Conservation (phyloP, 2,329 filamentous ascomycete genomes). For the Amesomyces nigricolor region DNA sequence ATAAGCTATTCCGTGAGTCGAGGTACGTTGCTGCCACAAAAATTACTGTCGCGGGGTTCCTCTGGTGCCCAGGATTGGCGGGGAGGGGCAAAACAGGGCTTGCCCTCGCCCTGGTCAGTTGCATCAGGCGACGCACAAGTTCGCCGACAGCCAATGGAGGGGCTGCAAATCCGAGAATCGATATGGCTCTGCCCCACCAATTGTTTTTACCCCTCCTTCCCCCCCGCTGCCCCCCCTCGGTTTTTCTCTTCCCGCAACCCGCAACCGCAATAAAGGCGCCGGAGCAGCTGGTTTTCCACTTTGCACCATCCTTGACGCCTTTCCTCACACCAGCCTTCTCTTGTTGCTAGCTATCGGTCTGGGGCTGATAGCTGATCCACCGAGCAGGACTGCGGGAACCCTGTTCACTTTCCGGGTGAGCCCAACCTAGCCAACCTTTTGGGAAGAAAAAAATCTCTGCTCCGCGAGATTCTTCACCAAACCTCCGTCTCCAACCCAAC, state of each 20-base stretch:
- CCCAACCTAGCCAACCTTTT: slow-evolving; percentile 14
- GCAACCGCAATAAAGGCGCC: slow-evolving; percentile 19
- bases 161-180: slow-evolving; percentile 14
- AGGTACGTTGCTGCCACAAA: slow-evolving; percentile 1
- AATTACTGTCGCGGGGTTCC: slow-evolving; percentile 14
- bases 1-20: neutral
- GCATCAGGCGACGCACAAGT: slow-evolving; percentile 26
- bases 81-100: slow-evolving; percentile 29
- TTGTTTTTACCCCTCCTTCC: slow-evolving; percentile 25
- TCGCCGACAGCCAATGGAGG: slow-evolving; percentile 20
- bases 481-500: slow-evolving; percentile 18
- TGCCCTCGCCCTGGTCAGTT: slow-evolving; percentile 25
- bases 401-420: slow-evolving; percentile 19
- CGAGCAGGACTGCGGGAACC: slow-evolving; percentile 19
- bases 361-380: slow-evolving; percentile 26
- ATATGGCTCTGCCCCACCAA: slow-evolving; percentile 24
- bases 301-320: slow-evolving; percentile 20
- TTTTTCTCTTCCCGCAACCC: slow-evolving; percentile 21
- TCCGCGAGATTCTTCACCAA: slow-evolving; percentile 21
- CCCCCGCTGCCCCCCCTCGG: slow-evolving; percentile 14
- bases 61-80: slow-evolving; percentile 2
- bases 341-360: slow-evolving; percentile 25
- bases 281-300: slow-evolving; percentile 21
- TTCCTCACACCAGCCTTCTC: slow-evolving; percentile 18
- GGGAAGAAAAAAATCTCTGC: slow-evolving; percentile 25